Conservation (phyloP, 2,329 filamentous ascomycete species). For the Diaporthe batatas region DNA sequence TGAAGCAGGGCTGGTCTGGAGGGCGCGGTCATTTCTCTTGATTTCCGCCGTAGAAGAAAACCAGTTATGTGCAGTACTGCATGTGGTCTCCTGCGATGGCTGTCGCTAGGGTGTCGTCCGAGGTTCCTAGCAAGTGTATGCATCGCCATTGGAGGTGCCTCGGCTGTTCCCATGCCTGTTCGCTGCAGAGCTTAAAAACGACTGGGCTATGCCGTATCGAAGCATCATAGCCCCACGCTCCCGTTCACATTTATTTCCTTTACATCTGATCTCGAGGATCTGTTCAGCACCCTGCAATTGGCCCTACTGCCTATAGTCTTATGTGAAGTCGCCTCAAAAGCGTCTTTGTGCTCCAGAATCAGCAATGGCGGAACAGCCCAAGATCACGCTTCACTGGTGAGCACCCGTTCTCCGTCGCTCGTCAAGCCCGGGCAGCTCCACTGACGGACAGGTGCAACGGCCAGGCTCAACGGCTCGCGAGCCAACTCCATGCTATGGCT, state of each 20-base stretch:
- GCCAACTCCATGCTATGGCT: constrained; percentile 89
- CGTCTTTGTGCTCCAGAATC: background rate
- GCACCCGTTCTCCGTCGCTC: background rate
- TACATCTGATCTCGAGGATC: background rate
- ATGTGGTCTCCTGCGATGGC: background rate
- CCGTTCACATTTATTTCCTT: background rate
- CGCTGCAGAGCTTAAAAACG: constrained; percentile 19
- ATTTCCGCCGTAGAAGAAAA: background rate
- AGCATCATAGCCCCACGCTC: constrained; percentile 9
- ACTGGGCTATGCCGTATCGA: constrained; percentile 2
- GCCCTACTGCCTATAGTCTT: background rate
- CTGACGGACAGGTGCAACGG: background rate
- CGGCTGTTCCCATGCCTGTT: constrained; percentile 21
- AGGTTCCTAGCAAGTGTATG: background rate
- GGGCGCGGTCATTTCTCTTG: background rate
- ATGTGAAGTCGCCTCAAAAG: background rate
- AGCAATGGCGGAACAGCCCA: constrained; percentile 41
- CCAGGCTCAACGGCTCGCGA: constrained; percentile 87
- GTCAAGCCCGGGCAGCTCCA: background rate
- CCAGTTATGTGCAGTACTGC: background rate
- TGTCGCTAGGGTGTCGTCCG: background rate
- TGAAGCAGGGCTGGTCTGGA: too few species aligned
- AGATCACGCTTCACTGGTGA: constrained; percentile 45
- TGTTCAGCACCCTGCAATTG: background rate
- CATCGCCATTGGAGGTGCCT: background rate